Evolutionary conservation across 768 basidiomycete species (phyloP).

Genomic region (Chiua virens): DNA sequence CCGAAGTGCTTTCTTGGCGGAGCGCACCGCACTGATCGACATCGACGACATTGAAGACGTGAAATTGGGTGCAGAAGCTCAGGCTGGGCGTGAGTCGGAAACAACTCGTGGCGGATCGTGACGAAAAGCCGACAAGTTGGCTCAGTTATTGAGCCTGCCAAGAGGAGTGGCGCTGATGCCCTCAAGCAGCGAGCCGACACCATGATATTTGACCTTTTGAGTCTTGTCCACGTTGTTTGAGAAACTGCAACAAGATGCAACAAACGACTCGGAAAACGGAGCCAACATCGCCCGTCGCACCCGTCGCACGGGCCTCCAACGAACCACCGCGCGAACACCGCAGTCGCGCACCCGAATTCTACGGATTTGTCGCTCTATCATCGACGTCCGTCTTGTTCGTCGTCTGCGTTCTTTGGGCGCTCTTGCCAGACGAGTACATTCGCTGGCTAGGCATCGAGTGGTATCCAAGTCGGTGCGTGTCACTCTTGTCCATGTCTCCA

Average conservation of each 20-base stretch:
- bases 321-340: slow-evolving; percentile 44
- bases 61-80: too few species aligned
- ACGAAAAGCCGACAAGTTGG: too few species aligned
- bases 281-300: slow-evolving; percentile 47
- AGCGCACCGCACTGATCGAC: slow-evolving; percentile 30
- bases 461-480: slow-evolving; percentile 81
- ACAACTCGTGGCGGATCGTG: too few species aligned
- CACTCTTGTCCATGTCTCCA: background rate
- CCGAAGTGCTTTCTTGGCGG: slow-evolving; percentile 56
- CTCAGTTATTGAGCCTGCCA: too few species aligned
- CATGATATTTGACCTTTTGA: too few species aligned
- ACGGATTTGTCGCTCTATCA: slow-evolving; percentile 88
- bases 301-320: slow-evolving; percentile 43
- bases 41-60: slow-evolving; percentile 6
- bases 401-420: slow-evolving; percentile 76
- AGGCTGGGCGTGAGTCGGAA: too few species aligned
- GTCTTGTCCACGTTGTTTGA: too few species aligned
- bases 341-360: slow-evolving; percentile 80
- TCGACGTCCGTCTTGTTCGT: slow-evolving; percentile 70
- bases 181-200: too few species aligned
- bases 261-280: slow-evolving; percentile 14
- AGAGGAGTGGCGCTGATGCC: too few species aligned
- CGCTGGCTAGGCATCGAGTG: slow-evolving; percentile 66
- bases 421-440: slow-evolving; percentile 74
- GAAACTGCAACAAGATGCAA: slow-evolving; percentile 4